Conservation (phyloP, 2,329 filamentous ascomycete genomes). For the Penicillium corylophilum region DNA sequence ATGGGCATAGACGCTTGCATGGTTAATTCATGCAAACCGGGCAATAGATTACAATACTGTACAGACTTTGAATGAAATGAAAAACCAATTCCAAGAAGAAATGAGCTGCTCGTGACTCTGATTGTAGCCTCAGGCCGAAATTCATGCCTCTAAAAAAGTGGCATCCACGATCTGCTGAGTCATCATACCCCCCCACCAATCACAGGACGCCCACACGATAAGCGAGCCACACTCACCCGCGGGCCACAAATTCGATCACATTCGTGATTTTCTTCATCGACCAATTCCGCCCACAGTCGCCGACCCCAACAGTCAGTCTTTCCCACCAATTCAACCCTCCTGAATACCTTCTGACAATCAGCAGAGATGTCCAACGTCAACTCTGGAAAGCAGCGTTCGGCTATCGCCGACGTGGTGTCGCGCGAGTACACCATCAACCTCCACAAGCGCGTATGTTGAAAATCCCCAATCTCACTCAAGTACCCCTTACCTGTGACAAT, state of each 20-base stretch:
- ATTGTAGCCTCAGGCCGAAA: neutral
- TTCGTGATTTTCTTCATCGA: slow-evolving; percentile 31
- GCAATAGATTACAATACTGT: neutral
- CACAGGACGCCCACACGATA: slow-evolving; percentile 23
- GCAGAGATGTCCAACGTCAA: slow-evolving; percentile 66
- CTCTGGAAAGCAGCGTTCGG: slow-evolving; percentile 80
- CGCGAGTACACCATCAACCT: slow-evolving; percentile 99
- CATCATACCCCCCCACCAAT: slow-evolving; percentile 23
- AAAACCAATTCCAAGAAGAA: neutral
- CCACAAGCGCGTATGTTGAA: slow-evolving; percentile 91
- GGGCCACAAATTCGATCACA: slow-evolving; percentile 25
- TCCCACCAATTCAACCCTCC: neutral
- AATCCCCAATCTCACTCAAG: slow-evolving; percentile 10
- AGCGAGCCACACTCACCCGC: slow-evolving; percentile 42
- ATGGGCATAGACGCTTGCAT: neutral
- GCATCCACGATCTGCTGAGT: slow-evolving; percentile 3
- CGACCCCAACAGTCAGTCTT: slow-evolving; percentile 38
- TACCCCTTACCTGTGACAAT: slow-evolving; percentile 20
- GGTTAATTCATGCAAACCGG: neutral
- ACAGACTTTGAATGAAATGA: neutral
- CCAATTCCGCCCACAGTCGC: slow-evolving; percentile 40
- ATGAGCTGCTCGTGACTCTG: neutral
- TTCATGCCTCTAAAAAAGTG: neutral
- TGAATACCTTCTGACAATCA: slow-evolving; percentile 14
- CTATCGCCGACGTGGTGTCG: slow-evolving; percentile 97